Evolutionary conservation across 768 basidiomycete species (phyloP), one percentile per base, ranked within the genome.

Genomic region (Kwoniella mangroviensis): DNA sequence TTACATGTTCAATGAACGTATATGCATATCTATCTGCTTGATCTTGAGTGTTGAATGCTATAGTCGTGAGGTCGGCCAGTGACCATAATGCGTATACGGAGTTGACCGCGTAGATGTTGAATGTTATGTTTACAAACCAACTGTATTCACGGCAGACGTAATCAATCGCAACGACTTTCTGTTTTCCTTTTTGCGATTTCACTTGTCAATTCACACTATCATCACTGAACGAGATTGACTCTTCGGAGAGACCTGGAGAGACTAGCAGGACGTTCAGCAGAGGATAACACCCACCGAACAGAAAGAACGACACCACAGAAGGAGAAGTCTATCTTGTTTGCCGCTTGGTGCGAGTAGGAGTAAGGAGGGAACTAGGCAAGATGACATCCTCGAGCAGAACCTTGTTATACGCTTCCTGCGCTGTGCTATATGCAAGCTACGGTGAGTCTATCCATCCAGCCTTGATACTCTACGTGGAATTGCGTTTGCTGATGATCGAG

Each of bases 21-120:
- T 49, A 63, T 63, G 12, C 34, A 59, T 59, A 41, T 28, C 6
- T 63, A 53, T 42, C 52, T 53, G 24, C 17, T 63, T 51, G 51
- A 52, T 63, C 11, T 12, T 59, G 58, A 19, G 19, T 11, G 19
- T 34, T 34, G 34, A 34, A 7, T 34, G 6, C 34, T 34, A 34
- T 34, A 34, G 5, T 34, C 9, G 34, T 34, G 34, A 7, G 6
- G 34, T 28, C 28, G 28, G 28, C 28, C 28, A 28, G 28, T 34
- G 34, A 34, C 34, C 0, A 34, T 34, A 7, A 34, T 34, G 45
- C 6, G 42, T 7, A 6, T 13, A 49, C 45, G 45, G 45, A 49
- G 12, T 58, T 21, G 21, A 55, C 21, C 54, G 54, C 54, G 54
- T 1, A 28, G n/a, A 17, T 13, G 21, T 13, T n/a, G 26, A 24